phyloP scores from a whole-genome alignment of 1,139 yeast genomes.

The Yamadazyma songkhlaensis region DNA sequence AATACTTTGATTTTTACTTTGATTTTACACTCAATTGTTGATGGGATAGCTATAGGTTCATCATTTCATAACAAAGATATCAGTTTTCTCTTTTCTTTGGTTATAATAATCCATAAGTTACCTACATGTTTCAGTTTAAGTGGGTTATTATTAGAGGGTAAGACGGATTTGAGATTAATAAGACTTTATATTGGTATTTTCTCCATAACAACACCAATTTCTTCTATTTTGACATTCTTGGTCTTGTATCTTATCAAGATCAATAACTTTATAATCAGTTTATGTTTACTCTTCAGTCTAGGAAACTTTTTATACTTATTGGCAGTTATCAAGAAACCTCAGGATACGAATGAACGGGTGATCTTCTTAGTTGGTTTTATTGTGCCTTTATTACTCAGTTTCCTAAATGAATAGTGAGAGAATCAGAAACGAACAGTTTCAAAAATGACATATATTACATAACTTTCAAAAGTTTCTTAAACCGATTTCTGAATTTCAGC shows the following conservation, averaged over 20 bases:
- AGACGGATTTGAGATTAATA: constrained; percentile 25
- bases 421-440: no score
- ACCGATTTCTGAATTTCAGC: constrained; percentile 1
- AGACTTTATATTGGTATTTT: constrained; percentile 44
- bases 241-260: constrained; percentile 29
- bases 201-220: constrained; percentile 52
- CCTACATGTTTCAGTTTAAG: constrained; percentile 74
- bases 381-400: constrained; percentile 14
- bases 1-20: constrained; percentile 42
- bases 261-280: constrained; percentile 44
- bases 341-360: constrained; percentile 5
- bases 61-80: constrained; percentile 47
- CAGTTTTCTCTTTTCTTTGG: constrained; percentile 50
- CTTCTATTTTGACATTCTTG: constrained; percentile 47
- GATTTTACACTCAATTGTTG: constrained; percentile 65
- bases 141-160: constrained; percentile 49
- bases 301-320: constrained; percentile 76
- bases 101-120: constrained; percentile 67
- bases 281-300: constrained; percentile 57
- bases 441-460: no score
- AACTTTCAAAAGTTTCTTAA: constrained; percentile 1
- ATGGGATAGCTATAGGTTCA: constrained; percentile 74
- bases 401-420: constrained; percentile 4
- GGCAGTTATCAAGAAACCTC: constrained; percentile 18
- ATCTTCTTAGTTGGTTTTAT: constrained; percentile 8